Base-by-base conservation (phyloP, 768 basidiomycete species). In the Pisolithus marmoratus region DNA sequence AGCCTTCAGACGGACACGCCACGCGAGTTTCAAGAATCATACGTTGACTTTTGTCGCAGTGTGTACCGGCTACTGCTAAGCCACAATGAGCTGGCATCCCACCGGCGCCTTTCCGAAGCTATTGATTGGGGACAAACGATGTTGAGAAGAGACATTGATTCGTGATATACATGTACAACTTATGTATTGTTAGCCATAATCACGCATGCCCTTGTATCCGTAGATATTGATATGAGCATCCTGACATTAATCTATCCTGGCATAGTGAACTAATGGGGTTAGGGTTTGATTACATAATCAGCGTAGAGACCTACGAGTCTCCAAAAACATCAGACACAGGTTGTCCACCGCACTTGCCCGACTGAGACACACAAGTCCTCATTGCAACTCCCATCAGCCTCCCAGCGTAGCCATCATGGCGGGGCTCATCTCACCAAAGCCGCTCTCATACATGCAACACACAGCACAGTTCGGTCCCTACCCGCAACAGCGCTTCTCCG, bases 371-470 rank as follows among this genome's bases (percentile, higher is more conserved):
- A 14, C n/a, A n/a, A n/a, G 12, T 29, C 26, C n/a, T 8, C n/a
- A 19, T 17, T 44, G 23, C 24, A 24, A 19, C 50, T n/a, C n/a
- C 48, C n/a, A n/a, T 24, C n/a, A 23, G 56, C 52, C 34, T 36
- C 40, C 34, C 56, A 50, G 51, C 38, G 51, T 45, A 56, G 60
- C 58, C 54, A 34, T 34, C 34, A 83, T 83, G 81, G 79, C 81
- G 71, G 79, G 81, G 64, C 77, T 82, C 58, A 70, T 83, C 54
- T 83, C 81, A 58, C 81, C 81, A 45, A 81, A 77, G 61, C 81
- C 81, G 48, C 69, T 82, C 48, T 79, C 80, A 3, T 81, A 84
- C 70, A 74, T 84, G 59, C 84, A 87, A 61, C 81, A 83, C 53
- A 75, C 74, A 53, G 65, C 74, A 27, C 76, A 77, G 52, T 84